Evolutionary conservation across 805 yeast genomes (phyloP).

Genomic region (Starmerella geochares): DNA sequence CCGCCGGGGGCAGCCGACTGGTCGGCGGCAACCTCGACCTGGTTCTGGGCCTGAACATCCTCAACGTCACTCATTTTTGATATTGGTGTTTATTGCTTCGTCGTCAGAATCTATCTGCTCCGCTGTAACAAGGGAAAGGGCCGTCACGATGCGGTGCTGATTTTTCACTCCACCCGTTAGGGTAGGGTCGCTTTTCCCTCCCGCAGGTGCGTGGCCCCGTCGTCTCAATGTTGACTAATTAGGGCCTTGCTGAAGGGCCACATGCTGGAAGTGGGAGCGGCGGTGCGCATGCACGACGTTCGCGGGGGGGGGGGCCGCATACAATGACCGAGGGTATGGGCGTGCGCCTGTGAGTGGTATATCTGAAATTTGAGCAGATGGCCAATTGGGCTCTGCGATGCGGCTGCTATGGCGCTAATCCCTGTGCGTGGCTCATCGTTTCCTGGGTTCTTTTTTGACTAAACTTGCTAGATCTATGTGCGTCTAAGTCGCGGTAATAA

Average conservation of each 20-base stretch:
- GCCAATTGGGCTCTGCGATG: no score
- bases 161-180: slow-evolving; percentile 11
- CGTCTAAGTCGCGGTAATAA: no score
- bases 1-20: slow-evolving; percentile 78
- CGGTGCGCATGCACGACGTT: no score
- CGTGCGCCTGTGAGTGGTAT: no score
- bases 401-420: no score
- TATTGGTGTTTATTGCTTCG: slow-evolving; percentile 23
- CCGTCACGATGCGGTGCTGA: slow-evolving; percentile 4
- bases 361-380: no score
- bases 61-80: slow-evolving; percentile 75
- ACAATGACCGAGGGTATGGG: no score
- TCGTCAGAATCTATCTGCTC: slow-evolving; percentile 29
- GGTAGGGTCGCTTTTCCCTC: not conserved
- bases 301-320: no score
- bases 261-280: no score
- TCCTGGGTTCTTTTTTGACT: no score
- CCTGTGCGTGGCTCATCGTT: no score
- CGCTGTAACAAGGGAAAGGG: slow-evolving; percentile 18
- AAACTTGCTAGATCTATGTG: no score
- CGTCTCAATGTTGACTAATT: not conserved
- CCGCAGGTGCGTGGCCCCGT: not conserved
- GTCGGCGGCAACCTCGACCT: slow-evolving; percentile 58
- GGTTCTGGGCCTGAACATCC: slow-evolving; percentile 44
- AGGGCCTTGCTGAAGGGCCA: not conserved